Base-by-base conservation (phyloP, 2,329 filamentous ascomycete species). In the Seiridium unicorne region DNA sequence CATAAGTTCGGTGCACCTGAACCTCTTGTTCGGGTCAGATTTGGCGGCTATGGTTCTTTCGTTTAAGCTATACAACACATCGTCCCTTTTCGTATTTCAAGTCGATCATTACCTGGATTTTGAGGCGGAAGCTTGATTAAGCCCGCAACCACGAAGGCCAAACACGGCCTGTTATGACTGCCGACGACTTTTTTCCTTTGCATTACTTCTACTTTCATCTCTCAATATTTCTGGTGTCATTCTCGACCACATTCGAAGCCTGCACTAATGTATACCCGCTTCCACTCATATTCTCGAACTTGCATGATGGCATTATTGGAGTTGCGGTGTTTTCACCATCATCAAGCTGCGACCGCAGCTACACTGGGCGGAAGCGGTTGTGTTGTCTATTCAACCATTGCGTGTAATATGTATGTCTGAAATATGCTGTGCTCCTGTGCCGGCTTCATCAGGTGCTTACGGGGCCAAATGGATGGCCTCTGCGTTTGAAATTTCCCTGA, bases 161-260 rank as follows among this genome's bases (percentile, higher is more conserved):
- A 26, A 26, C 18, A 26, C 32, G 53, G 53, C 53, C 38, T 42
- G 18, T 46, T 34, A 55, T 38, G 38, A 53, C 49, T 53, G 49
- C 34, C 49, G 35, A 53, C 49, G 49, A 53, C 35, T 53, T 51
- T 53, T 53, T 26, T 26, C 18, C 49, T 38, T 53, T 42, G 35
- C 51, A 38, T 55, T 38, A 42, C n/a, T 53, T 44, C n/a, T 55
- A 11, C 10, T 55, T 44, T 55, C 51, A 55, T 42, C 51, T 31
- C 42, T 44, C 38, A 38, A 11, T 44, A 55, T 55, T 11, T 55
- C 18, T 11, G 51, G 34, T 36, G 49, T 11, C 35, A 35, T 53
- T 53, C 32, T 53, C 10, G 32, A 38, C 49, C 34, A 53, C n/a
- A 26, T 53, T 53, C 34, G 49, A 35, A 38, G 49, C 18, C 34